Base-by-base conservation (phyloP, 768 basidiomycete genomes). In the Gloeophyllum trabeum region DNA sequence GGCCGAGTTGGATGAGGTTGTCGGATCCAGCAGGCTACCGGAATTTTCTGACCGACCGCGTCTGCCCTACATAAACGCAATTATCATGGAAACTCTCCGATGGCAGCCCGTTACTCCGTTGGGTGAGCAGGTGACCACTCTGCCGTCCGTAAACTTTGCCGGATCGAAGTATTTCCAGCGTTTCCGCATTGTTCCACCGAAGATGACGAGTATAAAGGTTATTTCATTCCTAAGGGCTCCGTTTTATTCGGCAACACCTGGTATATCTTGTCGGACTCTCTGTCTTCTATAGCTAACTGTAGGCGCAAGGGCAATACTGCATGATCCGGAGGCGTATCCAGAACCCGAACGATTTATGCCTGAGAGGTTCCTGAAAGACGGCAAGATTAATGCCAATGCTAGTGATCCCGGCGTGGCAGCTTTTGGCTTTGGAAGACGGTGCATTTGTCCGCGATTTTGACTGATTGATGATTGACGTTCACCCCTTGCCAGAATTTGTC, bases 1-100 rank as follows among this genome's bases (percentile, higher is more conserved):
- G 39, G 47, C 45, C 5, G 70, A 69, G 36, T 53, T 72, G 7
- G 66, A 70, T 24, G 35, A 40, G 1, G 51, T 66, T 7, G 39
- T 60, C 6, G 63, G 62, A 4, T 41, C 40, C 6, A 51, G 55
- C 20, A 55, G 64, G 0, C 51, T 70, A 5, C 64, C 65, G 2
- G 58, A 47, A 0, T 42, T 61, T n/a, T 57, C 55, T 2, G 66
- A 70, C 41, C 48, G 49, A 2, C 46, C 52, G 4, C 43, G 47
- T 1, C 43, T 69, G 13, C 64, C 63, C 1, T 68, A 66, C 39
- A 46, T 66, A 23, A 46, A 44, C 4, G 67, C 67, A 4, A 37
- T 70, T 2, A 44, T 64, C 32, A 64, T 61, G 47, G 70, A 72
- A 49, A 45, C 59, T 7, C 42, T 67, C 19, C 59, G 67, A 23